phyloP scores from a whole-genome alignment of 805 yeast genomes.

The Clavispora carvajalis region DNA sequence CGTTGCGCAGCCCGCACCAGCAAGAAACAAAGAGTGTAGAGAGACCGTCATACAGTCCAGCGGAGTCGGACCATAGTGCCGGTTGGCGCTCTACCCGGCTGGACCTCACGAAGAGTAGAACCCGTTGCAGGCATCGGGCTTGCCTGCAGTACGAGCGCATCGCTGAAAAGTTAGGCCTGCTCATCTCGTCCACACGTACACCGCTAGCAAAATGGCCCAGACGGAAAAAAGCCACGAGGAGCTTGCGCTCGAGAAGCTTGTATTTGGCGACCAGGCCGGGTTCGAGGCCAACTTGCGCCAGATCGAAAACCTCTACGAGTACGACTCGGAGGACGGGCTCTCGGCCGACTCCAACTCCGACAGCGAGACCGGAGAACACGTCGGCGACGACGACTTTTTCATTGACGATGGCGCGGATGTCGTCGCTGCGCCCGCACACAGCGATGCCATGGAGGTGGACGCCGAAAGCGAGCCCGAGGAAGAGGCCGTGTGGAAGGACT shows the following conservation, averaged over 20 bases:
- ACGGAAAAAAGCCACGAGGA: constrained; percentile 76
- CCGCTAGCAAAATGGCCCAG: background rate
- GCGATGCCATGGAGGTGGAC: background rate
- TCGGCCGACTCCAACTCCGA: background rate
- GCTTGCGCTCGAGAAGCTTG: constrained; percentile 67
- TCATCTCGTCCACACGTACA: too few species aligned
- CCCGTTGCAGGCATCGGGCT: too few species aligned
- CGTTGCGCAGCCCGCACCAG: too few species aligned
- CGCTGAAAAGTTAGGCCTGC: too few species aligned
- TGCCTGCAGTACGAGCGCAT: too few species aligned
- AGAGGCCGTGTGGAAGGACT: constrained; percentile 69
- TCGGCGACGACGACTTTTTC: constrained; percentile 32
- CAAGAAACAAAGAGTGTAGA: too few species aligned
- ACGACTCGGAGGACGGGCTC: constrained; percentile 26
- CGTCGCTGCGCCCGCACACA: constrained; percentile 17
- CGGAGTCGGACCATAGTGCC: too few species aligned
- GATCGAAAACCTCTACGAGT: constrained; percentile 51
- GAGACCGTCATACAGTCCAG: too few species aligned
- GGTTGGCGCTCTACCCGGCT: too few species aligned
- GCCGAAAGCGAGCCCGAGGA: constrained; percentile 22
- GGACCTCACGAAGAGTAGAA: too few species aligned
- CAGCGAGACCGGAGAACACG: constrained; percentile 20
- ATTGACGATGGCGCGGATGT: constrained; percentile 40
- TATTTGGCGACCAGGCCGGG: constrained; percentile 83
- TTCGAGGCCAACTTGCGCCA: constrained; percentile 61